Evolutionary conservation across 164 flowering plant species (phyloP), one percentile per base, ranked within the genome.

Genomic region (Sextonia rubra): DNA sequence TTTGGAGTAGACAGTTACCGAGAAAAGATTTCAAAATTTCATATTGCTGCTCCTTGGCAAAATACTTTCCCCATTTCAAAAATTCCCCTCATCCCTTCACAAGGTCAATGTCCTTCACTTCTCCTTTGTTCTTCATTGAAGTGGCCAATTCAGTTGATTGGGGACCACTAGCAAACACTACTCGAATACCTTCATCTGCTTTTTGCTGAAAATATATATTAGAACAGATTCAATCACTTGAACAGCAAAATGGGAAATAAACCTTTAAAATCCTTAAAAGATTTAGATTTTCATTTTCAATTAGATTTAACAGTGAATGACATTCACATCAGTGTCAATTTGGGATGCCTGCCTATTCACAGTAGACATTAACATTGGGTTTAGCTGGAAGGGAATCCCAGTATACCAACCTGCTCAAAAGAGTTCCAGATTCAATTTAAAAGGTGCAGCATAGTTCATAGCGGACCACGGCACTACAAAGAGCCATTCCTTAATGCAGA

Each of bases 51-150:
- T 67, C 55, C 55, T 14, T 27, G 52, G 27, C 69, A 67, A 67
- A 67, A 67, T 18, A 26, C 14, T 0, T 15, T 11, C 56, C n/a
- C 55, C 52, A 11, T 3, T 61, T 15, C 15, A 61, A 24, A 17
- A 58, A 9, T 58, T n/a, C 11, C 64, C 26, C 27, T 61, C 27
- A 25, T 68, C 71, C 68, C 2, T 32, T 60, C 27, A 26, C 68
- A 11, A 5, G 60, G 68, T 60, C 68, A 15, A 8, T 49, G 23
- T 15, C 72, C 47, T 12, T 20, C 26, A 47, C 44, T 12, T 4
- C 29, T 22, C 52, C 75, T 18, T 66, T 55, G 70, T 48, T 66
- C 75, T 66, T 73, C 20, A 15, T 65, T 0, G 52, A 14, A 32
- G 64, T 26, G 17, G 64, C 30, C 64, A 61, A 25, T 61, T 61